Conservation (phyloP, 176 grass and related monocot species). For the Metroxylon sagu region DNA sequence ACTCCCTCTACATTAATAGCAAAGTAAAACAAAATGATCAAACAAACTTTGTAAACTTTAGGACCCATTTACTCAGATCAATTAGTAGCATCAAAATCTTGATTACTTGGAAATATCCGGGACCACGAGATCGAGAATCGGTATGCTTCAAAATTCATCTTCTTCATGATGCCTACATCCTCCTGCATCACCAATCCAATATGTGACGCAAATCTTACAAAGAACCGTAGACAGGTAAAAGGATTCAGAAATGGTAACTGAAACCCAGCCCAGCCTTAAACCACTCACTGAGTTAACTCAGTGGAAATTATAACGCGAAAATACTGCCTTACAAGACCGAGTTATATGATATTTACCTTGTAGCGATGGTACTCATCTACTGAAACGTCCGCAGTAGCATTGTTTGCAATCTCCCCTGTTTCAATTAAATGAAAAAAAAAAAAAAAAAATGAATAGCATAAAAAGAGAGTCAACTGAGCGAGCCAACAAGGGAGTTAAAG, state of each 20-base stretch:
- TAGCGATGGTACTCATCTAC: conserved; percentile 76
- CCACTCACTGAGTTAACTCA: no score
- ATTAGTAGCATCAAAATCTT: neutral
- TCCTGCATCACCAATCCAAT: conserved; percentile 26
- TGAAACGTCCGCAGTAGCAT: conserved; percentile 63
- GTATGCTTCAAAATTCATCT: conserved; percentile 62
- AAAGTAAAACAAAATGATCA: neutral
- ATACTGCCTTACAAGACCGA: no score
- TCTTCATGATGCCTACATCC: conserved; percentile 81
- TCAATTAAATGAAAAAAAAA: neutral
- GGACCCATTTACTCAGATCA: neutral
- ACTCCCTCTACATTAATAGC: conserved; percentile 39
- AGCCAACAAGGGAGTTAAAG: no score
- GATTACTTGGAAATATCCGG: conserved; percentile 61
- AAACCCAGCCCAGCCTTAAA: no score
- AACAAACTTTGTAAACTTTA: neutral
- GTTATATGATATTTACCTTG: conserved; percentile 27
- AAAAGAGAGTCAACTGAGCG: neutral
- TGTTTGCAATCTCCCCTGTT: conserved; percentile 49
- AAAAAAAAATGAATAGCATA: neutral
- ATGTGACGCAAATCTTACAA: no score
- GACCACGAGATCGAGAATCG: conserved; percentile 78
- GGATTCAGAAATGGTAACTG: no score
- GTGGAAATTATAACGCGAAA: no score
- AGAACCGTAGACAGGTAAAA: neutral